phyloP scores from a whole-genome alignment of 306 rosid species.

The Sesbania bispinosa region DNA sequence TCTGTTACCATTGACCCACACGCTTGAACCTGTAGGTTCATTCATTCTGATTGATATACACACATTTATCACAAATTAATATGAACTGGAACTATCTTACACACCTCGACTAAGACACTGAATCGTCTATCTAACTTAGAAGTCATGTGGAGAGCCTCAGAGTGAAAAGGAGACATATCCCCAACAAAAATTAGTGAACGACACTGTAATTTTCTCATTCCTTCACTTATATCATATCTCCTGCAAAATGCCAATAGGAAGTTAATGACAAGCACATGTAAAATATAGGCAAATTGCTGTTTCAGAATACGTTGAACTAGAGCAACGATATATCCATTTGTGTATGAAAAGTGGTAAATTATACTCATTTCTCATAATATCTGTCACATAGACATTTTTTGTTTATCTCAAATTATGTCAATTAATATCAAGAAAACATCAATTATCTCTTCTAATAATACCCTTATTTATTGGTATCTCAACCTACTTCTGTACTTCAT shows the following conservation, averaged over 20 bases:
- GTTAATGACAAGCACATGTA: not conserved
- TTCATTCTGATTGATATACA: not conserved
- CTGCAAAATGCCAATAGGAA: conserved; percentile 36
- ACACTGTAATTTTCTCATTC: conserved; percentile 68
- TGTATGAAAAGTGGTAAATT: not conserved
- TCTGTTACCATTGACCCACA: conserved; percentile 96
- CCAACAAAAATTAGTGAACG: conserved; percentile 87
- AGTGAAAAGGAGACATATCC: conserved; percentile 71
- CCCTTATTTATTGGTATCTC: too few relatives aligned
- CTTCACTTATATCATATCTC: conserved; percentile 69
- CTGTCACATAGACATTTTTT: too few relatives aligned
- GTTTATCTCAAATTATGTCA: too few relatives aligned
- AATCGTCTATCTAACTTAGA: conserved; percentile 74
- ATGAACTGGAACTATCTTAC: not conserved
- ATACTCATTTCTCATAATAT: too few relatives aligned
- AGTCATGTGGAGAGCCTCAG: conserved; percentile 74
- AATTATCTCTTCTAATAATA: too few relatives aligned
- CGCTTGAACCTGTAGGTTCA: conserved; percentile 66
- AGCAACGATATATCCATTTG: conserved; percentile 1
- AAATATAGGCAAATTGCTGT: conserved; percentile 8
- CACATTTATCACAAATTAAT: not conserved
- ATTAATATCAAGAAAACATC: too few relatives aligned
- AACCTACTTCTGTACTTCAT: too few relatives aligned
- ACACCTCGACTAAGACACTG: conserved; percentile 86
- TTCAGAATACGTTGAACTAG: not conserved